Base-by-base conservation (phyloP, 306 rosid species). In the Oxytropis ochrocephala region DNA sequence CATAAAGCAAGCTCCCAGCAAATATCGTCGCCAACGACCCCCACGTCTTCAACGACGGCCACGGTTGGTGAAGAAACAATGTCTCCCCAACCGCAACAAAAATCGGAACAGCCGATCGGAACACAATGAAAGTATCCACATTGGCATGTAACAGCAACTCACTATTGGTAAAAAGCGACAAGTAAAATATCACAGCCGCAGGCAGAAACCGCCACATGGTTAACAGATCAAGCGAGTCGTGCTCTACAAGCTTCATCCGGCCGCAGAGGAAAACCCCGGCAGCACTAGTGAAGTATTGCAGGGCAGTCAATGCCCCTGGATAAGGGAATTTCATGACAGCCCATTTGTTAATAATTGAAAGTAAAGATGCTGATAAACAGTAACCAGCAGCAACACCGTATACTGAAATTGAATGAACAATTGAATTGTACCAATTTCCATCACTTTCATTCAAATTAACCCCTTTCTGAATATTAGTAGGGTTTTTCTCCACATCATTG, bases 331-430 rank as follows among this genome's bases (percentile, higher is more conserved):
- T 88, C 92, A 88, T 84, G 18, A 91, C 79, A 55, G 97, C 97
- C 97, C 96, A 91, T 88, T 91, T 91, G 82, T 88, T 91, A 68
- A 91, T 91, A 49, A 91, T 88, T 33, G 97, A 91, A 24, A 91
- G 92, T 79, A 91, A 75, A 12, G 97, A 91, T 12, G 97, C 97
- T 35, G 97, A 91, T 46, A 91, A 65, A 77, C 97, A 91, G 70
- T 91, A 91, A 21, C 97, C 97, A 54, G 88, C 89, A 27, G 96
- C 97, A 21, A 91, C 75, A 35, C 97, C 89, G 35, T 88, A 91
- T 2, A 91, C 56, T 54, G 97, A 91, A 74, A 76, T 69, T 16
- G 83, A 91, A 61, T 80, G 88, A 39, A 76, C 54, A 46, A 88
- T 1, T 18, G 52, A 32, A 62, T 27, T 65, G 41, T 71, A 76